Evolutionary conservation across 352 stramenopile species (phyloP).

Genomic region (Phytopythium kandeliae): DNA sequence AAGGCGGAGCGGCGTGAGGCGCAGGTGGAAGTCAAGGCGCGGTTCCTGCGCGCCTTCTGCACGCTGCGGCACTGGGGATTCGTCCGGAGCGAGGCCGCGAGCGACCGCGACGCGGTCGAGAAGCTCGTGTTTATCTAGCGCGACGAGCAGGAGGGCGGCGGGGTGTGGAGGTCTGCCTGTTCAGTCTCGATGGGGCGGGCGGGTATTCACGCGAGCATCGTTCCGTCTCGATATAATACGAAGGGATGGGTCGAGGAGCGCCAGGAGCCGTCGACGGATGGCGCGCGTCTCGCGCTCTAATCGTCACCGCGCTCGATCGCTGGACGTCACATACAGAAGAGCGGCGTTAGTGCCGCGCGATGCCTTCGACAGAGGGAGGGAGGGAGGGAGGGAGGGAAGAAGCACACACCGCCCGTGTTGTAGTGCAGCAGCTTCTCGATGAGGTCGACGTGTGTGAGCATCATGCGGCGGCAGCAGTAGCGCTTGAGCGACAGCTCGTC

Average conservation of each 20-base stretch:
- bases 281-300: conserved; percentile 14
- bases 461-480: conserved; percentile 99
- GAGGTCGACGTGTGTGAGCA: conserved; percentile 99
- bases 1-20: conserved; percentile 15
- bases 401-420: conserved; percentile 93
- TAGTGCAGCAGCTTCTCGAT: conserved; percentile 99
- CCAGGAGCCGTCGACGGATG: conserved; percentile 11
- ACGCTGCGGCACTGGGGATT: conserved; percentile 74
- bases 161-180: too few relatives aligned
- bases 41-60: conserved; percentile 62
- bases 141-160: too few relatives aligned
- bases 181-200: background rate
- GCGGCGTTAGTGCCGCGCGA: background rate
- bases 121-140: conserved; percentile 76
- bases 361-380: background rate
- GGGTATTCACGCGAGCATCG: conserved; percentile 2
- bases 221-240: conserved; percentile 1
- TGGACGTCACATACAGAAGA: conserved; percentile 17
- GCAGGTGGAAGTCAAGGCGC: conserved; percentile 38
- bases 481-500: conserved; percentile 97
- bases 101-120: conserved; percentile 46
- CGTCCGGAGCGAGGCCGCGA: conserved; percentile 33
- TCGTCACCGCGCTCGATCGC: conserved; percentile 81
- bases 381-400: background rate
- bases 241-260: conserved; percentile 4